These are phyloP conservation scores for Colletotrichum sp. DNA, from an alignment of 2,329 filamentous ascomycete species.

Conservation along the genomic window DNA sequence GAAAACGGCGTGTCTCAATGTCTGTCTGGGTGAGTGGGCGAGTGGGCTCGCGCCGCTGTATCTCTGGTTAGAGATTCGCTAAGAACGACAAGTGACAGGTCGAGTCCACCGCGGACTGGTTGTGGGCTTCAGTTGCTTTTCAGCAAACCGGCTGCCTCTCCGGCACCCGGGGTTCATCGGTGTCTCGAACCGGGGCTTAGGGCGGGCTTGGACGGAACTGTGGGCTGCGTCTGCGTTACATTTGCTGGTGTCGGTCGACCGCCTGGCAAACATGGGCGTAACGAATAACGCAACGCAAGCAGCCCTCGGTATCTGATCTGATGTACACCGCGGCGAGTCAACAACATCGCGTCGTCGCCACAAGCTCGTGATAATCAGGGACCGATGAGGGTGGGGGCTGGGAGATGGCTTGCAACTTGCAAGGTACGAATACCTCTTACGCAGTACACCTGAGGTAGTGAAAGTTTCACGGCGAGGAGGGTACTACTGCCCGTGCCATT, in stretches of 20 bases:
- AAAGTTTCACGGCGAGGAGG: background rate
- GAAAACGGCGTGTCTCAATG: background rate
- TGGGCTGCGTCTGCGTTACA: background rate
- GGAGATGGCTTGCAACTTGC: background rate
- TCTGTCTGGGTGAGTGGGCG: background rate
- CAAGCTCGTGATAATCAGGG: background rate
- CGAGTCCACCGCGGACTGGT: background rate
- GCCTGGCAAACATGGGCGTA: background rate
- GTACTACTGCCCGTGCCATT: background rate
- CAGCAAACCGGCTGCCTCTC: constrained; percentile 21
- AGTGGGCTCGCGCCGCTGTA: background rate
- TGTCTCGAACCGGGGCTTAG: constrained; percentile 4
- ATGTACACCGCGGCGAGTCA: background rate
- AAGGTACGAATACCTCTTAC: background rate
- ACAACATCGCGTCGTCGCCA: constrained; percentile 4
- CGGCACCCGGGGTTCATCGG: constrained; percentile 11
- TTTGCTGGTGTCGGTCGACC: background rate
- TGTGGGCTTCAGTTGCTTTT: background rate
- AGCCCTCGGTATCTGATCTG: background rate
- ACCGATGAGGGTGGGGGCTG: background rate
- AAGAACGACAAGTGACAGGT: constrained; percentile 4
- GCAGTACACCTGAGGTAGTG: background rate
- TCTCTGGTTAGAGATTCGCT: background rate
- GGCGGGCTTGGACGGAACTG: background rate
- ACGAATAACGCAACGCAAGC: background rate